Conservation (phyloP, 2,329 filamentous ascomycete genomes). For the Cladosporium sp. region DNA sequence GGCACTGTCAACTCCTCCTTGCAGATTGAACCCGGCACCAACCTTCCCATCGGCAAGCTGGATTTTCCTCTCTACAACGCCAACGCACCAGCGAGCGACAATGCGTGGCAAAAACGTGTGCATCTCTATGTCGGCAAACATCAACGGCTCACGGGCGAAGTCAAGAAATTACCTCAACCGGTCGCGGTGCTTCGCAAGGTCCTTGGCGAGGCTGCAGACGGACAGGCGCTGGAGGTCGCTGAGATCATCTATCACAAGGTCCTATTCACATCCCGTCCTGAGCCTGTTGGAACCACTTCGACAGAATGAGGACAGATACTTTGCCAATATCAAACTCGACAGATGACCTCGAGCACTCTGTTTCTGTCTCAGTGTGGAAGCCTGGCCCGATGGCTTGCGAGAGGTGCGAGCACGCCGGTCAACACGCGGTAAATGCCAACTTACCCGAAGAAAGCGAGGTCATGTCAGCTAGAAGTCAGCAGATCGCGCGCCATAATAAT, state of each 20-base stretch:
- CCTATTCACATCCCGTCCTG: conserved; percentile 76
- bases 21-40: conserved; percentile 16
- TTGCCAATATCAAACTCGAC: too few species aligned
- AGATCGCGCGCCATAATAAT: too few species aligned
- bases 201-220: conserved; percentile 25
- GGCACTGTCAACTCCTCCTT: conserved; percentile 75
- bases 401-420: too few species aligned
- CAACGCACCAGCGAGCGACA: conserved; percentile 47
- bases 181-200: conserved; percentile 71
- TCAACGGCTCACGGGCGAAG: conserved; percentile 83
- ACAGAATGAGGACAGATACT: background rate
- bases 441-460: too few species aligned
- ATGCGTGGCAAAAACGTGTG: conserved; percentile 80
- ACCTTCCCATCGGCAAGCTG: conserved; percentile 63
- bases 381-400: too few species aligned
- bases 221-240: conserved; percentile 68
- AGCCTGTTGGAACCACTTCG: conserved; percentile 61
- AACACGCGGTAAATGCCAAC: too few species aligned
- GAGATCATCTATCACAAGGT: conserved; percentile 87
- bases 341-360: too few species aligned
- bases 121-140: conserved; percentile 85
- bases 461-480: too few species aligned
- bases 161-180: conserved; percentile 77
- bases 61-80: conserved; percentile 72
- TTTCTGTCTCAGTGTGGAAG: too few species aligned